Conservation (phyloP, 768 basidiomycete genomes). For the Leccinum arenicola region DNA sequence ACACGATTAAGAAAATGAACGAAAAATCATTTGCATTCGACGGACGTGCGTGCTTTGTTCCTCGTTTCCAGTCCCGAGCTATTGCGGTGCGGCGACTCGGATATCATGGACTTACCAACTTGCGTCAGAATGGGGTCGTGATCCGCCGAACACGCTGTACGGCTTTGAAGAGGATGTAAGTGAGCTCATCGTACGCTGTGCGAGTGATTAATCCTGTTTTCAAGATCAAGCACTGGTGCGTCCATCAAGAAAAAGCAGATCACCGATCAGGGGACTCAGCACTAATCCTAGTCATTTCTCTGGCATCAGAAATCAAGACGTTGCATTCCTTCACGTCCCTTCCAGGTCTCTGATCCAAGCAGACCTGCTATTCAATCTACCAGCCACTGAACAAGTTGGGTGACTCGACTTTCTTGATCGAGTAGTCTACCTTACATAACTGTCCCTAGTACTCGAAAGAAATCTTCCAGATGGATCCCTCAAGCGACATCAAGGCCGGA, state of each 20-base stretch:
- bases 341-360: slow-evolving; percentile 76
- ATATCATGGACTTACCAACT: background rate
- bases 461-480: slow-evolving; percentile 29
- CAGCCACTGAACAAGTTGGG: slow-evolving; percentile 67
- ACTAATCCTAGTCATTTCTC: slow-evolving; percentile 55
- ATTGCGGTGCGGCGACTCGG: background rate
- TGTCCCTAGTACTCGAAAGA: slow-evolving; percentile 36
- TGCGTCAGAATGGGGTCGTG: slow-evolving; percentile 57
- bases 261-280: background rate
- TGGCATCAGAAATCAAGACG: slow-evolving; percentile 72
- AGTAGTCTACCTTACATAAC: background rate
- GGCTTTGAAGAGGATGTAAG: slow-evolving; percentile 74
- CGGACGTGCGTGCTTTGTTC: slow-evolving; percentile 47
- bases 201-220: background rate
- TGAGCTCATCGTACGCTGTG: background rate
- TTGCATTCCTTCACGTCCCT: slow-evolving; percentile 74
- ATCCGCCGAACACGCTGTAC: slow-evolving; percentile 60
- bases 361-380: slow-evolving; percentile 82
- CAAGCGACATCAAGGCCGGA: slow-evolving; percentile 27
- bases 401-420: background rate
- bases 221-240: slow-evolving; percentile 52
- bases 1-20: slow-evolving; percentile 47
- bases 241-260: background rate
- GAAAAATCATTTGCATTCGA: slow-evolving; percentile 55
- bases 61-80: background rate